phyloP scores from a whole-genome alignment of 345 rosid species.

The Eucalyptus sp. region DNA sequence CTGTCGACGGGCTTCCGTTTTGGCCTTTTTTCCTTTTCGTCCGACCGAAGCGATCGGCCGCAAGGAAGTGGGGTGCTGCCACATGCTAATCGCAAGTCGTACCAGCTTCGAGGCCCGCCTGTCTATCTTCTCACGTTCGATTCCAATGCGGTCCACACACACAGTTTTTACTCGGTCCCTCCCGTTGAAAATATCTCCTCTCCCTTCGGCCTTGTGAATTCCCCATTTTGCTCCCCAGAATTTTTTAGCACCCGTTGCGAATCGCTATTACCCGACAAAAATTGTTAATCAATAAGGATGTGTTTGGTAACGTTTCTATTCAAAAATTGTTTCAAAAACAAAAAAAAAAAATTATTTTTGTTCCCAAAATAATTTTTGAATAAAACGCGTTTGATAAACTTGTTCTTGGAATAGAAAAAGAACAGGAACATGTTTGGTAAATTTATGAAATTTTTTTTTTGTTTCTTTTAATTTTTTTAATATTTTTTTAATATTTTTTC shows the following conservation, averaged over 20 bases:
- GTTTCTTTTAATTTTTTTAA: no score
- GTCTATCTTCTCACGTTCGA: neutral
- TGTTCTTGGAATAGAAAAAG: no score
- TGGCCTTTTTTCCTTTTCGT: neutral
- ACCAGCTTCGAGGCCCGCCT: neutral
- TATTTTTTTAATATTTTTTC: no score
- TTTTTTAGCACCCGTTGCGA: neutral
- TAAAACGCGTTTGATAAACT: no score
- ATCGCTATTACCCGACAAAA: fast-evolving
- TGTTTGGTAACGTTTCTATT: no score
- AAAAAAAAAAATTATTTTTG: no score
- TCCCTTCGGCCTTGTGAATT: neutral
- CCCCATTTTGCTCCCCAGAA: neutral
- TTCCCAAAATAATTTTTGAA: no score
- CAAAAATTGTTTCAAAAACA: no score
- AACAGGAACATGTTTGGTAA: no score
- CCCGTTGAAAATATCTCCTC: neutral
- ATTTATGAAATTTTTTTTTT: no score
- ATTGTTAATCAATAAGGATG: fast-evolving
- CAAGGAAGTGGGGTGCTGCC: neutral
- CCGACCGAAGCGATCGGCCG: neutral
- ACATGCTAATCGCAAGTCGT: neutral
- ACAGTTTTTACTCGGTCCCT: neutral
- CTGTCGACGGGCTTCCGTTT: neutral
- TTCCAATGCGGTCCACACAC: neutral